Evolutionary conservation across 805 yeast species (phyloP).

Genomic region (Lipomyces yamadae): DNA sequence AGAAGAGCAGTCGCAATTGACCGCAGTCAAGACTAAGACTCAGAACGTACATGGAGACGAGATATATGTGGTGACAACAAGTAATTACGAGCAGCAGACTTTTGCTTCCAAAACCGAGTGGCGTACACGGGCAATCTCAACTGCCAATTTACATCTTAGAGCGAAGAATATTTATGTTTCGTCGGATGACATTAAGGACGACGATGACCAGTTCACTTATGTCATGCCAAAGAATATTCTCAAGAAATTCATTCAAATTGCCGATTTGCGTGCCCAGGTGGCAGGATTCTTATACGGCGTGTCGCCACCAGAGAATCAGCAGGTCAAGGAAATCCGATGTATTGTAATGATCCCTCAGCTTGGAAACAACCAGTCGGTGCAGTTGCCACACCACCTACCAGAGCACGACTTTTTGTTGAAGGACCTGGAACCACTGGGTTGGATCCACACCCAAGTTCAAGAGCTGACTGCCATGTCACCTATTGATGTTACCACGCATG

Average conservation of each 20-base stretch:
- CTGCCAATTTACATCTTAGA: constrained; percentile 72
- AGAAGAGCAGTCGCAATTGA: constrained; percentile 54
- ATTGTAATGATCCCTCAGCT: constrained; percentile 87
- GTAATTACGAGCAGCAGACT: constrained; percentile 80
- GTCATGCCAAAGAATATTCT: constrained; percentile 83
- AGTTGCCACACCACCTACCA: constrained; percentile 59
- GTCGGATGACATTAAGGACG: constrained; percentile 60
- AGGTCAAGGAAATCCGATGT: constrained; percentile 75
- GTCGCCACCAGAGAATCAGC: constrained; percentile 72
- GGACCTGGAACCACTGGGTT: constrained; percentile 81
- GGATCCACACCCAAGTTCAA: constrained; percentile 88
- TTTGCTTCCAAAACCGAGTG: constrained; percentile 88
- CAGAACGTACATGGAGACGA: constrained; percentile 95
- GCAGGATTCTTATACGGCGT: constrained; percentile 81
- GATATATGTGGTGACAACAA: constrained; percentile 90
- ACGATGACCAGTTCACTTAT: constrained; percentile 64
- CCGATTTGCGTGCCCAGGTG: constrained; percentile 81
- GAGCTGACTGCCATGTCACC: constrained; percentile 70
- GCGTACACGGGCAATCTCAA: constrained; percentile 84
- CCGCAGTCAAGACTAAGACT: constrained; percentile 81
- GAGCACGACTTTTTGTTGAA: constrained; percentile 48
- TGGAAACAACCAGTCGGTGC: constrained; percentile 69
- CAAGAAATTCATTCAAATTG: constrained; percentile 73
- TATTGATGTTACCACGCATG: constrained; percentile 68
- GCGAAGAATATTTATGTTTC: constrained; percentile 75